phyloP scores from a whole-genome alignment of 257 asterid genomes.

The Striga asiatica region DNA sequence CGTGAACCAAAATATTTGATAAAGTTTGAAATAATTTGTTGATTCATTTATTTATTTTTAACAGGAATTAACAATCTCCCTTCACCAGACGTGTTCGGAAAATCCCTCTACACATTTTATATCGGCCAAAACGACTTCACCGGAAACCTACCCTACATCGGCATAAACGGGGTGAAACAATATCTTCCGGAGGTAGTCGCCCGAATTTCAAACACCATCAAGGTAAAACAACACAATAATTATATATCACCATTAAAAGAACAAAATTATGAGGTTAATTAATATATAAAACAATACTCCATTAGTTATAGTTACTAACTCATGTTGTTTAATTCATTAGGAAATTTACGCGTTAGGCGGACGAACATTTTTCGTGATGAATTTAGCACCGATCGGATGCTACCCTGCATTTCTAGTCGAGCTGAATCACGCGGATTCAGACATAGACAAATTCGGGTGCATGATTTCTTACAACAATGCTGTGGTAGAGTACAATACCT shows the following conservation, averaged over 20 bases:
- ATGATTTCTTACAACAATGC: conserved; percentile 55
- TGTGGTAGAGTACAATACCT: conserved; percentile 49
- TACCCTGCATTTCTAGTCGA: conserved; percentile 58
- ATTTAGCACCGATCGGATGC: conserved; percentile 76
- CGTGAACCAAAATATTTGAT: too few relatives aligned
- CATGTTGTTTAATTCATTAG: conserved; percentile 16
- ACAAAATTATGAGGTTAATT: too few relatives aligned
- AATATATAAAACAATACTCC: too few relatives aligned
- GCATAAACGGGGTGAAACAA: conserved; percentile 46
- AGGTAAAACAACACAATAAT: conserved; percentile 36
- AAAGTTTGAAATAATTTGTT: too few relatives aligned
- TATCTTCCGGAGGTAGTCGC: conserved; percentile 52
- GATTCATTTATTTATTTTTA: not conserved
- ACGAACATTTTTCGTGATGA: conserved; percentile 48
- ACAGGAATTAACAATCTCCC: conserved; percentile 40
- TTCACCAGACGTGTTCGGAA: conserved; percentile 39
- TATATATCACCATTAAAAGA: too few relatives aligned
- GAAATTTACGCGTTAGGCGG: conserved; percentile 63
- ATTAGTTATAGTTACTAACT: not conserved
- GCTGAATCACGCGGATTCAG: conserved; percentile 45
- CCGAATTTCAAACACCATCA: conserved; percentile 56
- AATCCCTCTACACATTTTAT: conserved; percentile 64
- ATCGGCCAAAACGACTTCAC: conserved; percentile 87
- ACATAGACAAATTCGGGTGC: conserved; percentile 63
- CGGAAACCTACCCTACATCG: conserved; percentile 34